These are phyloP conservation scores for Kuraishia ogatae DNA, from an alignment of 805 yeast species.

Conservation along the genomic window DNA sequence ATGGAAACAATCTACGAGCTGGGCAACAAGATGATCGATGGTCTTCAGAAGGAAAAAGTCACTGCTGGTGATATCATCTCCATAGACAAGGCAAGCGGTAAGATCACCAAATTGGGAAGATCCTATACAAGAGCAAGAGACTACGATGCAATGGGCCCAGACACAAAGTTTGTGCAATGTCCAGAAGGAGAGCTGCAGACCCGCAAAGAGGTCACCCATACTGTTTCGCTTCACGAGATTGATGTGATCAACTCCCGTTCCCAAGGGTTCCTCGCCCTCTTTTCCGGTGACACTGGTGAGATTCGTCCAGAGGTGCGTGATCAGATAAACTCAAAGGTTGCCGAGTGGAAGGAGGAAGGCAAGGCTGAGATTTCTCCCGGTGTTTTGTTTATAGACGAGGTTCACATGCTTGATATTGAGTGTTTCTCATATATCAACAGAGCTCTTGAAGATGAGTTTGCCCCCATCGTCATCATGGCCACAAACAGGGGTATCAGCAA, in stretches of 20 bases:
- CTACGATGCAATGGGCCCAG: slow-evolving; percentile 98
- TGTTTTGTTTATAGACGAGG: slow-evolving; percentile 95
- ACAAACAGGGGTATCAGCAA: slow-evolving; percentile 93
- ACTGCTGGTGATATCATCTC: slow-evolving; percentile 95
- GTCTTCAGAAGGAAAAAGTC: slow-evolving; percentile 89
- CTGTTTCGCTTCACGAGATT: slow-evolving; percentile 95
- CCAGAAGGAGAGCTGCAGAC: slow-evolving; percentile 98
- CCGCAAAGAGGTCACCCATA: slow-evolving; percentile 92
- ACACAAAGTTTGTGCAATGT: slow-evolving; percentile 93
- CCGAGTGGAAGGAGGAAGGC: slow-evolving; percentile 98
- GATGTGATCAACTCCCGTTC: slow-evolving; percentile 97
- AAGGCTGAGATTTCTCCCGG: slow-evolving; percentile 98
- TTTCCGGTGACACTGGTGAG: slow-evolving; percentile 97
- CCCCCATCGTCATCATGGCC: slow-evolving; percentile 97
- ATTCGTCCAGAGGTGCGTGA: slow-evolving; percentile 92
- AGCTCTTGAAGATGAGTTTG: slow-evolving; percentile 92
- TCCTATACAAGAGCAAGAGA: slow-evolving; percentile 95
- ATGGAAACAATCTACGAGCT: slow-evolving; percentile 98
- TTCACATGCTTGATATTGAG: slow-evolving; percentile 96
- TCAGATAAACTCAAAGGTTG: slow-evolving; percentile 93
- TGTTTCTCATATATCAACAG: slow-evolving; percentile 93
- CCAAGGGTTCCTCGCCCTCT: slow-evolving; percentile 93
- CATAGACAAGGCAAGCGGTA: slow-evolving; percentile 92
- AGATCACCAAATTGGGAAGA: slow-evolving; percentile 89
- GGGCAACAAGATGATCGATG: slow-evolving; percentile 91